A percentile compares a stretch with the other conserved stretches of the same genome.
phyloP scores from a whole-genome alignment of 2,329 filamentous ascomycete species.

The Teratosphaeria gauchensis region DNA sequence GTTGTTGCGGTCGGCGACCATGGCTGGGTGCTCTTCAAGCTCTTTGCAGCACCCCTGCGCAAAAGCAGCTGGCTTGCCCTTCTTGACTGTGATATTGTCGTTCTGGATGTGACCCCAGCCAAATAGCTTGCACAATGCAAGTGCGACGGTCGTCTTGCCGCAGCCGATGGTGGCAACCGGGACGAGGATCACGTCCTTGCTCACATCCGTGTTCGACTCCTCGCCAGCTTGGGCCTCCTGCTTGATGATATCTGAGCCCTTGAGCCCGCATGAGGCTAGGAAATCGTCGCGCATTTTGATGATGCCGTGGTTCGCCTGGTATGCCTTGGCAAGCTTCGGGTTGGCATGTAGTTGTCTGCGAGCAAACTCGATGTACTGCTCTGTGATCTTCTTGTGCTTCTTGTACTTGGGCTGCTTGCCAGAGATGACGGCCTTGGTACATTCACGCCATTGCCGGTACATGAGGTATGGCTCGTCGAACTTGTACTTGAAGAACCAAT shows the following conservation, averaged over 20 bases:
- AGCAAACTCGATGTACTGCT: constrained; percentile 80
- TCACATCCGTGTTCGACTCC: constrained; percentile 45
- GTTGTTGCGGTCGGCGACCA: constrained; percentile 91
- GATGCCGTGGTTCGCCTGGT: constrained; percentile 86
- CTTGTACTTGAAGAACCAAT: constrained; percentile 99
- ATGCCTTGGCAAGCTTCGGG: constrained; percentile 57
- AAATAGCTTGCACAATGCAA: constrained; percentile 74
- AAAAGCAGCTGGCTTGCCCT: constrained; percentile 66
- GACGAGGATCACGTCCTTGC: constrained; percentile 66
- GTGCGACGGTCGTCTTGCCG: constrained; percentile 86
- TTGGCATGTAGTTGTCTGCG: constrained; percentile 62
- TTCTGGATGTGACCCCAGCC: constrained; percentile 92
- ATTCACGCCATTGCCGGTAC: constrained; percentile 98
- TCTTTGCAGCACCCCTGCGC: constrained; percentile 58
- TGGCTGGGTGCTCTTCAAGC: constrained; percentile 57
- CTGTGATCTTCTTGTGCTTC: constrained; percentile 83
- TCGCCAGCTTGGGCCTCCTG: constrained; percentile 50
- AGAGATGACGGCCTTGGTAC: constrained; percentile 77
- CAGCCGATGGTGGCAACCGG: constrained; percentile 91
- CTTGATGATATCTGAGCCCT: constrained; percentile 78
- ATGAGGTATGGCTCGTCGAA: constrained; percentile 98
- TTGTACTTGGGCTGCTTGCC: constrained; percentile 65
- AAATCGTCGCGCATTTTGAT: constrained; percentile 86
- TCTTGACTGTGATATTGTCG: constrained; percentile 79
- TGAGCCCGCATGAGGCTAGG: constrained; percentile 69